phyloP scores from a whole-genome alignment of 78 protist genomes.

The Thecamonas trahens region DNA sequence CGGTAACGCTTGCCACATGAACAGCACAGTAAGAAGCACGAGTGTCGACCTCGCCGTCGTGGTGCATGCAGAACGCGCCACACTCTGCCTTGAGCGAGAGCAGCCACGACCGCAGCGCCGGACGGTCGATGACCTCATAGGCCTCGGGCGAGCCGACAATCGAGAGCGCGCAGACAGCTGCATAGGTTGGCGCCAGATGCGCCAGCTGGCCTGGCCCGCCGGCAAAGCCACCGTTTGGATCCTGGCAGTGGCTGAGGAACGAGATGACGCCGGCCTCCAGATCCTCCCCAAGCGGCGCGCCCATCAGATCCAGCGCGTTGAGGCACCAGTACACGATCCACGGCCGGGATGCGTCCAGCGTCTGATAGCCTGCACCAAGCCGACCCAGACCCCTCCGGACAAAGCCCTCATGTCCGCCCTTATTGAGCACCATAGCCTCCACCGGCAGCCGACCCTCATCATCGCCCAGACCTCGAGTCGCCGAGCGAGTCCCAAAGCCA shows the following conservation, averaged over 20 bases:
- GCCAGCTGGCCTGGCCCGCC: conserved; percentile 71
- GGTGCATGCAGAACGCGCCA: conserved; percentile 79
- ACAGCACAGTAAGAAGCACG: not conserved
- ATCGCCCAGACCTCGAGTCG: no score
- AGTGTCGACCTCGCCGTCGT: conserved; percentile 73
- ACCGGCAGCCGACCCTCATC: no score
- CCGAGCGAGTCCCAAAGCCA: no score
- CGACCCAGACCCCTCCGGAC: not conserved
- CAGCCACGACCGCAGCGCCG: conserved; percentile 25
- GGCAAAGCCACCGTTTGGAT: conserved; percentile 65
- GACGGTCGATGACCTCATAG: conserved; percentile 37
- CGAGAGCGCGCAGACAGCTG: conserved; percentile 71
- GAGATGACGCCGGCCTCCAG: not conserved
- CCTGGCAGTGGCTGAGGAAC: conserved; percentile 38
- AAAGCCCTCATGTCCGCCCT: no score
- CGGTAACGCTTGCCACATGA: not conserved
- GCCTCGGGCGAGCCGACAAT: conserved; percentile 57
- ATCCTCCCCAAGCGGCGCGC: not conserved
- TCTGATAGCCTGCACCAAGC: not conserved
- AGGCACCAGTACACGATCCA: conserved; percentile 89
- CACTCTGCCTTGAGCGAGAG: not conserved
- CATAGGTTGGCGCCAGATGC: conserved; percentile 96
- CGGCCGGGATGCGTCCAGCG: conserved; percentile 57
- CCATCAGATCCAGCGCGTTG: conserved; percentile 76
- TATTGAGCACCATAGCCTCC: no score